Conservation (phyloP, 345 rosid genomes). For the Heritiera littoralis region DNA sequence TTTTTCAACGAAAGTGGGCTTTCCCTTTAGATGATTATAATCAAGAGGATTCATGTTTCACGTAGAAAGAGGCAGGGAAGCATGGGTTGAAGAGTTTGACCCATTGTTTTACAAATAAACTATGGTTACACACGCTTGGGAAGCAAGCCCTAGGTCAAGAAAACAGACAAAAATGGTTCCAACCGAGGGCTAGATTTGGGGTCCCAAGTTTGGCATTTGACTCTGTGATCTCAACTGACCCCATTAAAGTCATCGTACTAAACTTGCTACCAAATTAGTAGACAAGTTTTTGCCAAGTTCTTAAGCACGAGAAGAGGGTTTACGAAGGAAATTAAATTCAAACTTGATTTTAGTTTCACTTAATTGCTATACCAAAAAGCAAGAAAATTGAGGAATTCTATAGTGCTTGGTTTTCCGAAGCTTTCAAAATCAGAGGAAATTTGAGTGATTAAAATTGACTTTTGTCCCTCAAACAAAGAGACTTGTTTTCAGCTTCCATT, state of each 20-base stretch:
- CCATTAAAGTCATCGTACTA: slow-evolving; percentile 35
- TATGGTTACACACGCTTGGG: slow-evolving; percentile 19
- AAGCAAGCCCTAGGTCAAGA: slow-evolving; percentile 40
- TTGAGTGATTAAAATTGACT: slow-evolving; percentile 42
- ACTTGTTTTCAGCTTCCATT: slow-evolving; percentile 11
- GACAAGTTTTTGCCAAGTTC: slow-evolving; percentile 31
- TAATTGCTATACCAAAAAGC: slow-evolving; percentile 28
- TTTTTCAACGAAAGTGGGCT: slow-evolving; percentile 24
- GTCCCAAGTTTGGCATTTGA: slow-evolving; percentile 65
- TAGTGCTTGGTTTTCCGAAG: slow-evolving; percentile 41
- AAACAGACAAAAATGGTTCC: slow-evolving; percentile 49
- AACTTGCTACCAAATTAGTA: slow-evolving; percentile 32
- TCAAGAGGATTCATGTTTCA: slow-evolving; percentile 31
- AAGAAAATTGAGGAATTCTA: slow-evolving; percentile 53
- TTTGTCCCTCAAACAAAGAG: slow-evolving; percentile 30
- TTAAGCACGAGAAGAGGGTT: slow-evolving; percentile 22
- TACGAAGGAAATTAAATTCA: not conserved
- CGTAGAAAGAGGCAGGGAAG: slow-evolving; percentile 55
- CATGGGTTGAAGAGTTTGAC: slow-evolving; percentile 51
- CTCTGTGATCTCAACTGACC: slow-evolving; percentile 29
- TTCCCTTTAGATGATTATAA: not conserved
- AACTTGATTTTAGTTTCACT: slow-evolving; percentile 28
- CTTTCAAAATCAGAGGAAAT: slow-evolving; percentile 37
- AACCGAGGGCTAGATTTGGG: slow-evolving; percentile 51
- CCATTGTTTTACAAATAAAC: not conserved